Evolutionary conservation across 805 yeast species (phyloP), one percentile per base, ranked within the genome.

Genomic region (Metschnikowia cubensis): DNA sequence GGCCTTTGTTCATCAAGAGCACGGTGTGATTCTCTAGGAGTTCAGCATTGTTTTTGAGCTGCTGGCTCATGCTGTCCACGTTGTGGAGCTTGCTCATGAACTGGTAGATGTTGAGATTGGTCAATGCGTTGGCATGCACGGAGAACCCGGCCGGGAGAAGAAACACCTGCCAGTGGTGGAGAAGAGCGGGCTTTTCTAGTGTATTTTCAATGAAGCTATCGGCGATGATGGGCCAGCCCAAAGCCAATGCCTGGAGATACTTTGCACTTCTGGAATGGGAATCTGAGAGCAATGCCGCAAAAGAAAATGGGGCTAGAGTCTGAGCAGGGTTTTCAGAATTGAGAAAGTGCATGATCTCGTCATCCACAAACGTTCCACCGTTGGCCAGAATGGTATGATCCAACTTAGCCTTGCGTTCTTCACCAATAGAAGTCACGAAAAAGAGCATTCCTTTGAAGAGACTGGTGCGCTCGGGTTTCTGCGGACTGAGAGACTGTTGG

Each of bases 141-240:
- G 90, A 83, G 34, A 77, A 79, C 0, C 97, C 97, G 0, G 94
- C 81, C 1, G 95, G 86, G 15, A 89, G 67, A 2, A 85, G 59
- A 62, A 82, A 89, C 2, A 75, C 69, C 3, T 64, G 65, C 80
- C 92, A 79, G 21, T 64, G 53, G 0, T 60, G 52, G 4, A 73
- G 48, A 50, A 73, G 45, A 29, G 51, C 29, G 2, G 57, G 50
- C 43, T 61, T 60, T 1, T 60, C 55, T 2, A 79, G 57, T 49
- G 85, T 75, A 50, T 83, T 85, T 5, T 64, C 61, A 3, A 89
- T 69, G 55, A 78, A 89, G 7, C 66, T 61, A 49, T 78, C 76
- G 2, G 88, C 82, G 31, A 90, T 60, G 17, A 87, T 77, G 2
- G 97, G 97, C 96, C 96, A 89, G 2, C 92, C 91, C 40, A 89